Conservation (phyloP, 495 filamentous ascomycete genomes). For the Parachaetomium inaequale region DNA sequence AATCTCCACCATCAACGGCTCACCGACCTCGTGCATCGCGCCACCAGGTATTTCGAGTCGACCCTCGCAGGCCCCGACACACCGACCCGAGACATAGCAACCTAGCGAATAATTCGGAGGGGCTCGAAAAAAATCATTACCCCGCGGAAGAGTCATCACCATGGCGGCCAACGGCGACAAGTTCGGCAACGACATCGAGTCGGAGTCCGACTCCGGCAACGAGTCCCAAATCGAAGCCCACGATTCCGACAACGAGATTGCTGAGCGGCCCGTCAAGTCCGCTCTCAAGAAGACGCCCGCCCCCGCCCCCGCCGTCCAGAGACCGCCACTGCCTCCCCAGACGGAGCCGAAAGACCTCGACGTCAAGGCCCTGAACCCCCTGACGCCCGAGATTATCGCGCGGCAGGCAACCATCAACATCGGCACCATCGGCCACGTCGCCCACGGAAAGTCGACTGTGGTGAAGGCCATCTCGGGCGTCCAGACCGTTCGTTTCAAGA, state of each 20-base stretch:
- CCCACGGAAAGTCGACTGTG: slow-evolving; percentile 96
- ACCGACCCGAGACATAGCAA: neutral
- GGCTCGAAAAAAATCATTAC: slow-evolving; percentile 24
- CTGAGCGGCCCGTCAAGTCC: slow-evolving; percentile 44
- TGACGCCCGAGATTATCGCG: slow-evolving; percentile 93
- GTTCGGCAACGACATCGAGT: slow-evolving; percentile 49
- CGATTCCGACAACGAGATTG: slow-evolving; percentile 39
- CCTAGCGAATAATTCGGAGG: slow-evolving; percentile 14
- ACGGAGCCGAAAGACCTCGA: slow-evolving; percentile 85
- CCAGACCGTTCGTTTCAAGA: slow-evolving; percentile 99
- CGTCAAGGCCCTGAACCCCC: slow-evolving; percentile 68
- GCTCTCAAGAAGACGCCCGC: slow-evolving; percentile 45
- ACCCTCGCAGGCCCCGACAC: neutral
- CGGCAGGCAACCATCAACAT: slow-evolving; percentile 99
- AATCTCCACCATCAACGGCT: slow-evolving; percentile 12
- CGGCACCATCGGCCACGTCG: slow-evolving; percentile 97
- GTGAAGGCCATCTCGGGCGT: slow-evolving; percentile 99
- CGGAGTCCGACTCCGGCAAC: slow-evolving; percentile 46
- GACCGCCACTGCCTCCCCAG: slow-evolving; percentile 72
- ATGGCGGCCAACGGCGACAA: slow-evolving; percentile 48
- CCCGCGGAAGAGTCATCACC: slow-evolving; percentile 26
- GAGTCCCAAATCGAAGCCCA: slow-evolving; percentile 41
- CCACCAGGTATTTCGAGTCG: neutral
- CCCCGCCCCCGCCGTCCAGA: slow-evolving; percentile 38
- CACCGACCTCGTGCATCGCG: slow-evolving; percentile 6